phyloP scores from a whole-genome alignment of 805 yeast genomes.

The Kuraishia borneana region DNA sequence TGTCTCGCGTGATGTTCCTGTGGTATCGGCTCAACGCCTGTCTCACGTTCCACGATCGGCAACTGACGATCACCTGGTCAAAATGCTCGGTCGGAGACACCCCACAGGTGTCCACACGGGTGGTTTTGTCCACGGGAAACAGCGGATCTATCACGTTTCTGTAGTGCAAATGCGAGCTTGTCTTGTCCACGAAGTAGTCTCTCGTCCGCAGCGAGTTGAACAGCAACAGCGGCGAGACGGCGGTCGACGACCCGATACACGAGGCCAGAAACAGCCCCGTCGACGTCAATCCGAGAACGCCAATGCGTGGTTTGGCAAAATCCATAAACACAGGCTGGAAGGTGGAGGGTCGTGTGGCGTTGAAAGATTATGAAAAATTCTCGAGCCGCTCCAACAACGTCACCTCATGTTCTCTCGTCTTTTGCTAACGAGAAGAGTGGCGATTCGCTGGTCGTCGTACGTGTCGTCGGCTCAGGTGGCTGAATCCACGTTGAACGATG shows the following conservation, averaged over 20 bases:
- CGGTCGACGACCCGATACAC: neutral
- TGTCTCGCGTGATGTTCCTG: conserved; percentile 30
- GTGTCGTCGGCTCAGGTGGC: conserved; percentile 9
- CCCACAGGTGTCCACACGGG: conserved; percentile 9
- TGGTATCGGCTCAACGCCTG: conserved; percentile 48
- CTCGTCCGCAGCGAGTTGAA: too few species aligned
- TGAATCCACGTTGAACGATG: conserved; percentile 15
- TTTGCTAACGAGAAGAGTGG: too few species aligned
- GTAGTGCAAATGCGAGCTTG: too few species aligned
- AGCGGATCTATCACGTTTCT: conserved; percentile 4
- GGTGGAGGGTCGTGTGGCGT: too few species aligned
- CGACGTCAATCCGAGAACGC: neutral
- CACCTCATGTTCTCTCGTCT: too few species aligned
- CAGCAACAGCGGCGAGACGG: too few species aligned
- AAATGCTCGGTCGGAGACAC: conserved; percentile 1
- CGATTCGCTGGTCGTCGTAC: too few species aligned
- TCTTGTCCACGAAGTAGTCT: too few species aligned
- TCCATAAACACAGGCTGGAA: too few species aligned
- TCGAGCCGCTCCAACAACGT: too few species aligned
- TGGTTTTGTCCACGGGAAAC: neutral
- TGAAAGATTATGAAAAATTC: too few species aligned
- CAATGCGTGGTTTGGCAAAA: too few species aligned
- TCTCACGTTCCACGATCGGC: conserved; percentile 69
- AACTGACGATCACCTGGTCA: conserved; percentile 48
- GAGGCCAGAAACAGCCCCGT: neutral